Percentiles rank a stretch among this genome's conserved stretches.
Evolutionary conservation across 441 rosid genomes (phyloP).

Genomic region (Gossypium aridum): DNA sequence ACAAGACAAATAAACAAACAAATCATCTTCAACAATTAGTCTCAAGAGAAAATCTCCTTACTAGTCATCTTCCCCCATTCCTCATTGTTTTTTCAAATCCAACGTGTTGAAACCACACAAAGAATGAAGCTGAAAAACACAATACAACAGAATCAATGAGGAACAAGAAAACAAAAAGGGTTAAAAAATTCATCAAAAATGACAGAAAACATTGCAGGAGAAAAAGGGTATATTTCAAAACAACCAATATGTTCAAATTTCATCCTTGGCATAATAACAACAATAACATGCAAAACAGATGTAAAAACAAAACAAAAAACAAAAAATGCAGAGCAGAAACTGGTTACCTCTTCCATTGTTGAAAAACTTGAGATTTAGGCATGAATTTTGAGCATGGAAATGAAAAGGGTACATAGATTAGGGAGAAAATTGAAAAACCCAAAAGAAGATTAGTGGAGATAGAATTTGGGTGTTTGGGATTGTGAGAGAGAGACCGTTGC

Average conservation of each 20-base stretch:
- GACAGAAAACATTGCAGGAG: neutral
- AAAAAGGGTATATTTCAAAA: neutral
- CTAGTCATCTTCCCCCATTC: neutral
- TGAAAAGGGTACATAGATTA: neutral
- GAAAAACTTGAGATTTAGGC: neutral
- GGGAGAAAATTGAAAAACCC: neutral
- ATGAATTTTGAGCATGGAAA: neutral
- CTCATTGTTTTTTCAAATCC: neutral
- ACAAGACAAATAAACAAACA: neutral
- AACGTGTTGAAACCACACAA: neutral
- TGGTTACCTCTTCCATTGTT: constrained; percentile 12
- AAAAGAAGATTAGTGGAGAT: constrained; percentile 8
- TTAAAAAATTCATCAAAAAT: neutral
- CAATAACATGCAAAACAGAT: neutral
- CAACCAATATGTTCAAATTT: neutral
- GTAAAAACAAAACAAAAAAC: neutral
- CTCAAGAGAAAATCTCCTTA: neutral
- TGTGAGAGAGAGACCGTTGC: constrained; percentile 14
- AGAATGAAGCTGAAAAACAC: neutral
- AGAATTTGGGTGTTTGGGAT: constrained; percentile 7
- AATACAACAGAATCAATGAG: constrained; percentile 3
- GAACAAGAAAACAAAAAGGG: neutral
- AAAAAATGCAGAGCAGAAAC: neutral
- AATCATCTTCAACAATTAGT: neutral
- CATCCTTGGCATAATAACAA: neutral